phyloP scores from a whole-genome alignment of 345 rosid species.

The Dipteronia dyeriana region DNA sequence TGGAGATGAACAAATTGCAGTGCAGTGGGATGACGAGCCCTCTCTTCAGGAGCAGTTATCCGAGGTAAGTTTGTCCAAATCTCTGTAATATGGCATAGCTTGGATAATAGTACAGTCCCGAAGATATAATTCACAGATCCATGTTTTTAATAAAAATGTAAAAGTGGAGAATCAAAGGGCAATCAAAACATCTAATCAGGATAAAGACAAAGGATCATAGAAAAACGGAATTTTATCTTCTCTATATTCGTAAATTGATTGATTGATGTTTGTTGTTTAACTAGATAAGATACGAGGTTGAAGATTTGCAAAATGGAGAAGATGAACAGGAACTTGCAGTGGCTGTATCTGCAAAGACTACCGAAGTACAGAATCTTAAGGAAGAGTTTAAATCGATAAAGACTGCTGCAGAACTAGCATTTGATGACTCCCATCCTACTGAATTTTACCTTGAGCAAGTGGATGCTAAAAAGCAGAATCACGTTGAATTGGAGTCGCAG shows the following conservation, averaged over 20 bases:
- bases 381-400: constrained; percentile 55
- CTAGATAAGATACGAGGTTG: constrained; percentile 36
- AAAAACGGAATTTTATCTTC: not conserved
- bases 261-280: constrained; percentile 26
- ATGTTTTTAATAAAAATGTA: not conserved
- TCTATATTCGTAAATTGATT: not conserved
- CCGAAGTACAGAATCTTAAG: constrained; percentile 44
- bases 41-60: constrained; percentile 28
- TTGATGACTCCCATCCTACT: constrained; percentile 43
- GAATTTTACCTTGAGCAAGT: constrained; percentile 51
- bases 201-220: not conserved
- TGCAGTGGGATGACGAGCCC: constrained; percentile 22
- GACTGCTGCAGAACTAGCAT: constrained; percentile 57
- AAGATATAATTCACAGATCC: not conserved
- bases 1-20: constrained; percentile 24
- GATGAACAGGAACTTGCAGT: constrained; percentile 27
- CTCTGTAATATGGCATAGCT: not conserved
- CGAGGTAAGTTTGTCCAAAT: constrained; percentile 41
- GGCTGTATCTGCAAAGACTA: constrained; percentile 43
- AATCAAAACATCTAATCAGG: not conserved
- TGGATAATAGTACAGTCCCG: not conserved
- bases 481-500: constrained; percentile 44
- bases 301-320: constrained; percentile 38
- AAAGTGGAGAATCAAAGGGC: constrained; percentile 9
- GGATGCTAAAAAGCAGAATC: constrained; percentile 38